phyloP scores from a whole-genome alignment of 352 stramenopile genomes.

The Globisporangium alternatum region DNA sequence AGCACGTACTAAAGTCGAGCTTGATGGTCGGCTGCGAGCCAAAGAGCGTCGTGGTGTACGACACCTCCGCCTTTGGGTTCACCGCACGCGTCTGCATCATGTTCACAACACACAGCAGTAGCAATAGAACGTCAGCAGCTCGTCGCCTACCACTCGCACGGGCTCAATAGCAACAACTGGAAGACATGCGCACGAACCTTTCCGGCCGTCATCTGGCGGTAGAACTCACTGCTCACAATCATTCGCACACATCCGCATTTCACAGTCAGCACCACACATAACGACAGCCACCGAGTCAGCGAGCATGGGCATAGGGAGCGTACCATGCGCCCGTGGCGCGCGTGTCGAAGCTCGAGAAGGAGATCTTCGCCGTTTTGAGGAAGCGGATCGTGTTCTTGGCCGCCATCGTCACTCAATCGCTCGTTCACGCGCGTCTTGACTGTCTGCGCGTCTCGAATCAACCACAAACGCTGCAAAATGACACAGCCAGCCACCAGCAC shows the following conservation, averaged over 20 bases:
- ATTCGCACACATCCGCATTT: background rate
- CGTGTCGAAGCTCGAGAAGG: constrained; percentile 80
- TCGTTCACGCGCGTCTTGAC: constrained; percentile 1
- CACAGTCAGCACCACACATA: background rate
- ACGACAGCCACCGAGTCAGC: background rate
- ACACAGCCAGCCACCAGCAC: background rate
- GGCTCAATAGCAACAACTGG: background rate
- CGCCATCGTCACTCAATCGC: constrained; percentile 44
- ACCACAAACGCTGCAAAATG: constrained; percentile 1
- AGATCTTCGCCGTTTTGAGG: constrained; percentile 82
- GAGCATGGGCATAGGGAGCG: background rate
- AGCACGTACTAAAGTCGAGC: constrained; percentile 77
- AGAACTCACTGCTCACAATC: constrained; percentile 64
- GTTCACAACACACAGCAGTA: constrained; percentile 3
- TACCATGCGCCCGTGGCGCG: constrained; percentile 75
- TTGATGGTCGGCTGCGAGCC: constrained; percentile 64
- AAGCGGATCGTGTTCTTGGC: constrained; percentile 84
- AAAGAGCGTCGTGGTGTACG: constrained; percentile 49
- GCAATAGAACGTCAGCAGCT: background rate
- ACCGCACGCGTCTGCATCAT: constrained; percentile 50
- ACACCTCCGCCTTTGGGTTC: constrained; percentile 81
- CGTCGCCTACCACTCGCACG: background rate
- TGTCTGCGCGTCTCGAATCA: background rate
- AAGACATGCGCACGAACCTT: constrained; percentile 42
- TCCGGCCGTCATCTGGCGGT: constrained; percentile 71